These are phyloP conservation scores for Crithidia brevicula DNA, from an alignment of 208 protist species.

Conservation along the genomic window DNA sequence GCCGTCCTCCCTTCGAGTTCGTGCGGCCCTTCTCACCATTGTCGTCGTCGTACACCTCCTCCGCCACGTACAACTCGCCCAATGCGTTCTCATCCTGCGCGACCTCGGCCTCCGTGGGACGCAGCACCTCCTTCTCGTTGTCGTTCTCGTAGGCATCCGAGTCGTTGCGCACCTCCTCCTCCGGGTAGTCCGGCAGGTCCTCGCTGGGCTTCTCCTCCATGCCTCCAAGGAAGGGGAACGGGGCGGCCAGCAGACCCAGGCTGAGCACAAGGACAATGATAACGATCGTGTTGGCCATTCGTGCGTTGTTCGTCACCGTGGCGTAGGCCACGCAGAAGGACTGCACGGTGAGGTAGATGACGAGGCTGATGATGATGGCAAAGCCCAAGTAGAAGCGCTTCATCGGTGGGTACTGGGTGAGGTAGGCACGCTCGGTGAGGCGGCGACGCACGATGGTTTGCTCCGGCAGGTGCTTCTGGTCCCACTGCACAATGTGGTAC, in stretches of 20 bases:
- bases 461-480: constrained; percentile 35
- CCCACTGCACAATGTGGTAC: constrained; percentile 46
- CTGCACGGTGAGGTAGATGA: constrained; percentile 56
- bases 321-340: constrained; percentile 60
- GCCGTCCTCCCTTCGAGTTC: background rate
- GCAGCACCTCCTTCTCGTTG: constrained; percentile 20
- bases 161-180: constrained; percentile 18
- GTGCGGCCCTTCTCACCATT: background rate
- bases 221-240: constrained; percentile 54
- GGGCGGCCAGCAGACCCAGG: constrained; percentile 34
- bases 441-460: constrained; percentile 35
- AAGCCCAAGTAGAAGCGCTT: constrained; percentile 51
- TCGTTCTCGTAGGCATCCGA: constrained; percentile 10
- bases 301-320: constrained; percentile 16
- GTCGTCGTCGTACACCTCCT: constrained; percentile 1
- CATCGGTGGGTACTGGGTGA: constrained; percentile 58
- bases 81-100: constrained; percentile 21
- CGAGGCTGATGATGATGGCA: constrained; percentile 36
- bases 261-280: constrained; percentile 38
- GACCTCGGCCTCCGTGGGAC: constrained; percentile 11
- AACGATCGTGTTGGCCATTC: constrained; percentile 43
- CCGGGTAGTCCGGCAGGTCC: constrained; percentile 25
- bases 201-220: constrained; percentile 44
- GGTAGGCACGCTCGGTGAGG: constrained; percentile 61
- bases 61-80: constrained; percentile 13